Evolutionary conservation across 176 grass and related monocot species (phyloP), one percentile per base, ranked within the genome.

Genomic region (Urochloa ruziziensis): DNA sequence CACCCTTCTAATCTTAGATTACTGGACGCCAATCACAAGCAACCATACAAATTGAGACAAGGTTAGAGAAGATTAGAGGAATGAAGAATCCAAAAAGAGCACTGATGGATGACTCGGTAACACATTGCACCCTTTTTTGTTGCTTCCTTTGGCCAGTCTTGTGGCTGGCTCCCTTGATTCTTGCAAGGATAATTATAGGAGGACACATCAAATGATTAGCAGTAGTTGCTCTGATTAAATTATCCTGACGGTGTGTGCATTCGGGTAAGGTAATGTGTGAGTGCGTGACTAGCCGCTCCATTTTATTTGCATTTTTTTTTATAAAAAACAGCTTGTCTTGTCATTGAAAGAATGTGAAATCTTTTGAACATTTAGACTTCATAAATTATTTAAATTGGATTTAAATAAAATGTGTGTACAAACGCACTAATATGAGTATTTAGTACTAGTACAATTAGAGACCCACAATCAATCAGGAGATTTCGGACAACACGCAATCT

Each of bases 151-250:
- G 65, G 30, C n/a, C 56, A 23, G 28, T 24, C 29, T 62, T 47
- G 30, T 71, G 74, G 40, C 43, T 70, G 74, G 23, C 51, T 78
- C 74, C 54, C 75, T 79, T 86, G 27, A 79, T 72, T 52, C 54
- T 72, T 72, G 17, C 83, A 71, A 33, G 54, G 29, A 21, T 46
- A 24, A 23, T 21, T 54, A 54, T 16, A 65, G 62, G 64, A 67
- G 35, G 35, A 24, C 10, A 67, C 65, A 53, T 53, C 46, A n/a
- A 34, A 51, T 53, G 29, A 52, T 67, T 67, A 39, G 65, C 11
- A 79, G 42, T 79, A 34, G 75, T 39, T 62, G 42, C 15, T 35
- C 8, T 61, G 56, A 48, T 78, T 70, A 71, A 51, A 70, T 1
- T 21, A 21, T 13, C 59, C 17, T 24, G 9, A 48, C 37, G 33